Conservation (phyloP, 2,329 filamentous ascomycete species). For the Penicillium brasilianum region DNA sequence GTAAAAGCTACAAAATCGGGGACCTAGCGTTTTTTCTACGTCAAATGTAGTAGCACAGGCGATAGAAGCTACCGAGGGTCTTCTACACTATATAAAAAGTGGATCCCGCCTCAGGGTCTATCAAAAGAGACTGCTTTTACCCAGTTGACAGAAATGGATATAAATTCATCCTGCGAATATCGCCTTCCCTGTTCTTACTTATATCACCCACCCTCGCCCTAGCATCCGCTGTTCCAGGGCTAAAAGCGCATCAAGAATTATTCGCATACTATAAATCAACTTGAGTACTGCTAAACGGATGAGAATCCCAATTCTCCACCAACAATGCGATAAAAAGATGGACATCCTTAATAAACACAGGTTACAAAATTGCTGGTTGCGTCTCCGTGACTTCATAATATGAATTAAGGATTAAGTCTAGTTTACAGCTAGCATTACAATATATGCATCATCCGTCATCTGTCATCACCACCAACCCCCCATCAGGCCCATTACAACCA, state of each 20-base stretch:
- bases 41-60: neutral
- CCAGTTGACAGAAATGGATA: neutral
- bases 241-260: too few species aligned
- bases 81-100: neutral
- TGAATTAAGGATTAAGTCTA: slow-evolving; percentile 13
- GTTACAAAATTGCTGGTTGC: too few species aligned
- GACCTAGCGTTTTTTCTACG: neutral
- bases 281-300: too few species aligned
- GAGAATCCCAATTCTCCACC: too few species aligned
- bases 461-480: neutral
- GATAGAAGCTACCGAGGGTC: neutral
- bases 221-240: too few species aligned
- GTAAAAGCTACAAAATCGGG: too few species aligned
- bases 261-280: too few species aligned
- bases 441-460: slow-evolving; percentile 12
- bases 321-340: too few species aligned
- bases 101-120: neutral
- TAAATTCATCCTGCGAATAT: neutral
- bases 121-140: too few species aligned
- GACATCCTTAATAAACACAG: too few species aligned
- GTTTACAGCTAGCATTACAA: slow-evolving; percentile 12
- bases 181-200: neutral
- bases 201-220: too few species aligned
- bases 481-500: slow-evolving; percentile 49
- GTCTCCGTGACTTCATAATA: slow-evolving; percentile 2